phyloP scores from a whole-genome alignment of 2,329 filamentous ascomycete species.

The Xylaria sp. region DNA sequence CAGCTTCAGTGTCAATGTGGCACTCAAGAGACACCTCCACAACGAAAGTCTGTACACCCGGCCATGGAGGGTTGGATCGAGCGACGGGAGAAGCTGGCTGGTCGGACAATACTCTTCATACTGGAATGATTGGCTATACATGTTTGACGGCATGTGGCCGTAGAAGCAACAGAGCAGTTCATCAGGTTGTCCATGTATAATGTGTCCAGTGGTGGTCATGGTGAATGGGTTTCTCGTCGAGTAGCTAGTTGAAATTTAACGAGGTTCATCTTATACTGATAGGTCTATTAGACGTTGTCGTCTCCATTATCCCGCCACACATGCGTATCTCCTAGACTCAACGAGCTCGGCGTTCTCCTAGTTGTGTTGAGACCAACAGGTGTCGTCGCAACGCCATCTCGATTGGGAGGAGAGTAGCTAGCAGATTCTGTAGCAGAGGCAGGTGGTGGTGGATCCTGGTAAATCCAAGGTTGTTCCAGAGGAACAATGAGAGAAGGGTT shows the following conservation, averaged over 20 bases:
- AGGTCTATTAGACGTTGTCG: constrained; percentile 19
- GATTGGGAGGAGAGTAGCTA: constrained; percentile 10
- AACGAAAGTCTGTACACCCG: constrained; percentile 35
- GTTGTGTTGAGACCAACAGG: constrained; percentile 12
- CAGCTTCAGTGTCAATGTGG: constrained; percentile 44
- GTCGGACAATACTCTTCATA: constrained; percentile 40
- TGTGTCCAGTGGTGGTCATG: background rate
- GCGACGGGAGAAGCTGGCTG: constrained; percentile 39
- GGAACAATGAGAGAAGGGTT: constrained; percentile 69
- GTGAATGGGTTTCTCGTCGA: background rate
- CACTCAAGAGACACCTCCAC: constrained; percentile 40
- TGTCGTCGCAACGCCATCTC: constrained; percentile 2
- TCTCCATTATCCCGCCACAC: constrained; percentile 28
- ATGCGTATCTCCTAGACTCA: constrained; percentile 30
- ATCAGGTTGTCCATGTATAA: background rate
- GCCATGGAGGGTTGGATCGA: constrained; percentile 37
- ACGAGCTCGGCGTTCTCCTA: constrained; percentile 29
- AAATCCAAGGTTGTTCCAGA: constrained; percentile 68
- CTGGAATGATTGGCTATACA: constrained; percentile 46
- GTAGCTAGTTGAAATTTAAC: background rate
- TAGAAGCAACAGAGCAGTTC: constrained; percentile 10
- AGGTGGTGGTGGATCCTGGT: constrained; percentile 47
- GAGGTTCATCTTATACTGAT: constrained; percentile 11
- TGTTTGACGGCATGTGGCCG: constrained; percentile 42
- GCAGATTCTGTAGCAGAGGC: constrained; percentile 21